A percentile compares a stretch with the other conserved stretches of the same genome.
Evolutionary conservation across 2,329 filamentous ascomycete species (phyloP).

Genomic region (Diaporthe sp.): DNA sequence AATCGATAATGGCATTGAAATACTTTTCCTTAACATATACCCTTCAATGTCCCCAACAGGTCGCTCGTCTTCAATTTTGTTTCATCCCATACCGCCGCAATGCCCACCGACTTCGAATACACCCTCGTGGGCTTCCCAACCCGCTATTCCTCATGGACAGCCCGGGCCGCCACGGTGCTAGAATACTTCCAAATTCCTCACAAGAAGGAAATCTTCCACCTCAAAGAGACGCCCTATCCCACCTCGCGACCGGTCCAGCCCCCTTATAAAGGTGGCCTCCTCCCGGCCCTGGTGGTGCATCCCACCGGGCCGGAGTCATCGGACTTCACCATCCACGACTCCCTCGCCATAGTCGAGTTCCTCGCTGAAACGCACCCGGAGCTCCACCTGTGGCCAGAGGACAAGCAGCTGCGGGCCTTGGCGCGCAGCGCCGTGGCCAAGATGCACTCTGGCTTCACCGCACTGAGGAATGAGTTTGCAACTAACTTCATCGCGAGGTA

Average conservation of each 20-base stretch:
- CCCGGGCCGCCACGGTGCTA: neutral
- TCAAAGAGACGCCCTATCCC: neutral
- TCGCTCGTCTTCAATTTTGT: neutral
- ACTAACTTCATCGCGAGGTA: neutral
- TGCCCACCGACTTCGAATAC: neutral
- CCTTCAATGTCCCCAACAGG: neutral
- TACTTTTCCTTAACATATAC: neutral
- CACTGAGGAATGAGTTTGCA: neutral
- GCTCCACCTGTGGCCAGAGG: neutral
- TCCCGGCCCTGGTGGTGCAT: neutral
- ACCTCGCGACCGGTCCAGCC: neutral
- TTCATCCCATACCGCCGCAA: neutral
- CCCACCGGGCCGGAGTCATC: neutral
- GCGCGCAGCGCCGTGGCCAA: neutral
- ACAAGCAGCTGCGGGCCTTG: neutral
- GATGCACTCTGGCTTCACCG: slow-evolving; percentile 5
- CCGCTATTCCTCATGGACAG: slow-evolving; percentile 8
- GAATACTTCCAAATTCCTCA: neutral
- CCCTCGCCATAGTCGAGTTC: slow-evolving; percentile 1
- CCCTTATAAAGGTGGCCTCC: neutral
- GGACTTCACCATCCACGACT: slow-evolving; percentile 1
- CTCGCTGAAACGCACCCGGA: neutral
- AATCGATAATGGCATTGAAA: neutral
- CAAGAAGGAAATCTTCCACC: neutral
- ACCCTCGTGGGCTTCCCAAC: neutral